Base-by-base conservation (phyloP, 2,329 filamentous ascomycete species). In the Phyllosticta citribraziliensis region DNA sequence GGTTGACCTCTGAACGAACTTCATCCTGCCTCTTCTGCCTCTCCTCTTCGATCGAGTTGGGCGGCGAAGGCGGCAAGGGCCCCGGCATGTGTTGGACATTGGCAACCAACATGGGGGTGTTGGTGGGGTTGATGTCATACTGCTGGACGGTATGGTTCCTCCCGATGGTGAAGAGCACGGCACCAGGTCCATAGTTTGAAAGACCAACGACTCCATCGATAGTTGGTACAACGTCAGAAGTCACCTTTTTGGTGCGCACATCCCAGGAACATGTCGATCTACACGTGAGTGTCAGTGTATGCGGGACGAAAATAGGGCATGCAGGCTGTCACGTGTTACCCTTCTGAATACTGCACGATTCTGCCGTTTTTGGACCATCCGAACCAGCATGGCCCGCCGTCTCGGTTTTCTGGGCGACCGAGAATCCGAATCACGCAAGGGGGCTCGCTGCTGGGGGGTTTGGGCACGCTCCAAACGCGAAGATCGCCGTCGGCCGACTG, bases 331-430 rank as follows among this genome's bases (percentile, higher is more conserved):
- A 47, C 40, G 60, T 84, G 89, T 78, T 80, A 96, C 92, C 87
- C 86, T 75, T 97, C 91, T 5, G 89, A 88, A 74, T 86, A 92
- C 75, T 99, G 94, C 65, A 99, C 86, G 66, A 99, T 91, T 66
- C 92, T 88, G 50, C 94, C 94, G 77, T 96, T 97, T 76, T 97
- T 97, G 0, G 94, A 97, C 94, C 94, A 99, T 20, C 86, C 88
- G 80, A 97, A 92, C 94, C 94, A 99, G 72, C 96, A 96, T 47
- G 89, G 88, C 1, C 91, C 91, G 2, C 84, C 77, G 35, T 84
- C 78, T 47, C 60, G 57, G 66, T 83, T 86, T 64, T 96, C 91
- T 8, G 86, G 86, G 67, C 89, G 83, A 72, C 90, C 93, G 56
- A 99, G 78, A 27, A 95, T 87, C 64, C 94, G 83, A 63, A 97